phyloP scores from a whole-genome alignment of 768 basidiomycete genomes.

The Boletus subcaerulescens region DNA sequence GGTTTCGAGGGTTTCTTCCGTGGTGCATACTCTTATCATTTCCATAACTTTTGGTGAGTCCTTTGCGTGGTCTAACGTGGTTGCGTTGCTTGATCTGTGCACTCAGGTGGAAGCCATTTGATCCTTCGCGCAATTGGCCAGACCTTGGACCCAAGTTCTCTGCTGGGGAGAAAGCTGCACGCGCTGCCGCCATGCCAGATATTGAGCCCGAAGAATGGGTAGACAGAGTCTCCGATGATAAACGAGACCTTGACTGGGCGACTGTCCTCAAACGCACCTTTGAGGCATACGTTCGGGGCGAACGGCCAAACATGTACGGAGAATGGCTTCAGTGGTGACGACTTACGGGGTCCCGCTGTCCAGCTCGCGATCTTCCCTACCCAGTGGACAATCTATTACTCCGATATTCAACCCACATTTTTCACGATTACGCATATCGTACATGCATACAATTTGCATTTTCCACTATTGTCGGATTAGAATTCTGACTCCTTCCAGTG shows the following conservation, averaged over 20 bases:
- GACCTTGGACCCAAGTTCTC: slow-evolving; percentile 83
- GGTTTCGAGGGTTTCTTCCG: slow-evolving; percentile 97
- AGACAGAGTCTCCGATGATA: slow-evolving; percentile 55
- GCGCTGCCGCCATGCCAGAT: slow-evolving; percentile 39
- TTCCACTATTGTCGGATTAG: slow-evolving; percentile 31
- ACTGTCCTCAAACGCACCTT: slow-evolving; percentile 95
- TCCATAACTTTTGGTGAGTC: slow-evolving; percentile 86
- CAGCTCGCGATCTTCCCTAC: slow-evolving; percentile 9
- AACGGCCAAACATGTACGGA: slow-evolving; percentile 94
- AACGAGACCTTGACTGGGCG: slow-evolving; percentile 85
- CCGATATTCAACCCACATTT: slow-evolving; percentile 27
- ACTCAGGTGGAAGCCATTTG: slow-evolving; percentile 93
- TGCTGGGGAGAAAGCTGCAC: slow-evolving; percentile 69
- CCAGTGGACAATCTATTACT: slow-evolving; percentile 28
- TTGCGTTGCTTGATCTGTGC: slow-evolving; percentile 1
- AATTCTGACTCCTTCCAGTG: slow-evolving; percentile 22
- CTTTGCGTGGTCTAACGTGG: neutral
- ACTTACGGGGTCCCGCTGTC: slow-evolving; percentile 1
- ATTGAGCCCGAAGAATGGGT: slow-evolving; percentile 36
- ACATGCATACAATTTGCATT: slow-evolving; percentile 27
- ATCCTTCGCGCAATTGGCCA: slow-evolving; percentile 90
- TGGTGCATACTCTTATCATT: slow-evolving; percentile 95
- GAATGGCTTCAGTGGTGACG: slow-evolving; percentile 63
- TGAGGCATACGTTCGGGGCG: slow-evolving; percentile 87
- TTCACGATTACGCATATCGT: slow-evolving; percentile 27